Base-by-base conservation (phyloP, 106 monocot species). In the Amphibolis antarctica region DNA sequence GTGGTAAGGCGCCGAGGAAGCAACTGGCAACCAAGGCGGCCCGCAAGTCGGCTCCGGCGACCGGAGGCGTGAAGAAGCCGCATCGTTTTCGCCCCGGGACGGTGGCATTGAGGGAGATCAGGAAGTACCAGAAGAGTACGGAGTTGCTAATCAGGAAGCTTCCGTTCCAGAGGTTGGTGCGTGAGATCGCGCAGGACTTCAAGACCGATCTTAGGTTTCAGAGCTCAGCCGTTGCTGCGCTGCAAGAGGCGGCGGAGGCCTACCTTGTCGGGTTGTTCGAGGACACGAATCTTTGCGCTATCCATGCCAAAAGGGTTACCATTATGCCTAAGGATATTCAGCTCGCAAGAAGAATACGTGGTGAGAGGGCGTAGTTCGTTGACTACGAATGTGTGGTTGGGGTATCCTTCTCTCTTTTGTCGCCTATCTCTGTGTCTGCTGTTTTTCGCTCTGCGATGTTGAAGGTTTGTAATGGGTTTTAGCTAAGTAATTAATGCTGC, bases 251-350 rank as follows among this genome's bases (percentile, higher is more conserved):
- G n/a, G n/a, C n/a, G n/a, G n/a, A n/a, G n/a, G n/a, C n/a, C n/a
- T n/a, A n/a, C n/a, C n/a, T n/a, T n/a, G n/a, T n/a, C n/a, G n/a
- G n/a, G n/a, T n/a, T n/a, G n/a, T n/a, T n/a, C n/a, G n/a, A n/a
- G n/a, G n/a, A n/a, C n/a, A n/a, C n/a, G n/a, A n/a, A n/a, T n/a
- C n/a, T n/a, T n/a, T n/a, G 87, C 51, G 87, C 83, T 9, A 87
- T 87, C 49, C 88, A 88, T 44, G 88, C 88, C 15, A 88, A 88
- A 81, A 57, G 88, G 43, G 88, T 88, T 30, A 88, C 88, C 11
- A 88, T 88, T 48, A 88, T 88, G 84, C n/a, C n/a, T n/a, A n/a
- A n/a, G n/a, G n/a, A n/a, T n/a, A n/a, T n/a, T n/a, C n/a, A n/a
- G n/a, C n/a, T 84, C 88, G 84, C 84, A 10, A 76, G 88, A 22